Base-by-base conservation (phyloP, 805 yeast species). In the Starmerella stigmatis region DNA sequence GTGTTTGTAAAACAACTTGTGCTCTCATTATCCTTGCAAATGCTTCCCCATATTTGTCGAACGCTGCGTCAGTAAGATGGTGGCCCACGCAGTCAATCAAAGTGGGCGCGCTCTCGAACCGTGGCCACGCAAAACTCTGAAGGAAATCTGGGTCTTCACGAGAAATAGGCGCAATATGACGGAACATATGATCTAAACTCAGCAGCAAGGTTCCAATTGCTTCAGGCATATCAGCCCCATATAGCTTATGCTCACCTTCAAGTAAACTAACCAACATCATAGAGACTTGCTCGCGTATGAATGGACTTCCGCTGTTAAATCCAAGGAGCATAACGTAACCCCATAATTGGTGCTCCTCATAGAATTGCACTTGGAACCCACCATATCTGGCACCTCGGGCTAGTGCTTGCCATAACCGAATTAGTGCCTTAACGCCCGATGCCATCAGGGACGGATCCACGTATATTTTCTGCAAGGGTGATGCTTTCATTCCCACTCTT, bases 331-430 rank as follows among this genome's bases (percentile, higher is more conserved):
- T 17, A 3, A 34, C 10, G 22, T 34, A 34, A 4, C 38, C 38
- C 38, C 38, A 34, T 5, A 34, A 21, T 13, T 21, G 9, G 13
- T 34, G 21, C 38, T 20, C 38, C 7, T 21, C 27, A 34, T 34
- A 34, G n/a, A 34, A 34, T 15, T 34, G 38, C 8, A 34, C 38
- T 17, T 34, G 38, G 19, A 21, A 34, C 6, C 38, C 38, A 23
- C 38, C 38, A 22, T n/a, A 22, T 17, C 13, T 10, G 8, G 17
- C 17, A 5, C 27, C 27, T 34, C 13, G 21, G 6, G 38, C 26
- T n/a, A 34, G 28, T 15, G 7, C 27, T 4, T n/a, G 19, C 38
- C 38, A 34, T 3, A 34, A 19, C 3, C 19, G 26, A 4, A 4
- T 17, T 12, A 34, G 13, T 6, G 8, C 19, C 8, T 22, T 22